A percentile compares a stretch with the other conserved stretches of the same genome.
phyloP scores from a whole-genome alignment of 805 yeast species.

The Candida schatavii region DNA sequence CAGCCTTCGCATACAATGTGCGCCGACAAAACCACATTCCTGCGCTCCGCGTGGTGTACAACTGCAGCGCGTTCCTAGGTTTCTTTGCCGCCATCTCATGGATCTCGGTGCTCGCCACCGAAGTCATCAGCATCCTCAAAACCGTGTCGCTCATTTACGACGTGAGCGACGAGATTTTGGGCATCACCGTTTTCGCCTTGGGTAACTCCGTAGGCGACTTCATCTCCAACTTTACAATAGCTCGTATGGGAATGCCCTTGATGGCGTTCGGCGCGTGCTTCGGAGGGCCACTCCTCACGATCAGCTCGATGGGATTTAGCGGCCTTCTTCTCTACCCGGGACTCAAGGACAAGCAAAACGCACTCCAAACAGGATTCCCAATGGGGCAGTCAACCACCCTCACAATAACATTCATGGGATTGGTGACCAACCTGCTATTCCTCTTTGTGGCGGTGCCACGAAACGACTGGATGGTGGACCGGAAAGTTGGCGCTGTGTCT shows the following conservation, averaged over 20 bases:
- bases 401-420: constrained; percentile 16
- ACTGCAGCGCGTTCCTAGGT: constrained; percentile 47
- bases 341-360: constrained; percentile 3
- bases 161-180: constrained; percentile 76
- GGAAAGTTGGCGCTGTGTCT: constrained; percentile 29
- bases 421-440: constrained; percentile 20
- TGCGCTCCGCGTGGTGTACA: background rate
- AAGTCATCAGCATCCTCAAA: constrained; percentile 63
- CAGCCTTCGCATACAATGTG: constrained; percentile 6
- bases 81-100: constrained; percentile 65
- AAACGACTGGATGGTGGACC: constrained; percentile 33
- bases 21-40: background rate
- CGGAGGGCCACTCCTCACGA: constrained; percentile 84
- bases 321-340: constrained; percentile 40
- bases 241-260: constrained; percentile 75
- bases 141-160: constrained; percentile 56
- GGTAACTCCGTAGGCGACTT: constrained; percentile 94
- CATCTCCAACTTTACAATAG: constrained; percentile 77
- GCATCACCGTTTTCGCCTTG: constrained; percentile 83
- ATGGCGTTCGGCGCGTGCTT: constrained; percentile 96
- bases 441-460: constrained; percentile 18
- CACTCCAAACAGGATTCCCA: constrained; percentile 9
- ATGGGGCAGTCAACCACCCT: constrained; percentile 20
- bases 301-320: constrained; percentile 79
- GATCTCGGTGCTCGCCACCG: constrained; percentile 68